phyloP scores from a whole-genome alignment of 2,329 filamentous ascomycete genomes.

The Diaporthe sp. region DNA sequence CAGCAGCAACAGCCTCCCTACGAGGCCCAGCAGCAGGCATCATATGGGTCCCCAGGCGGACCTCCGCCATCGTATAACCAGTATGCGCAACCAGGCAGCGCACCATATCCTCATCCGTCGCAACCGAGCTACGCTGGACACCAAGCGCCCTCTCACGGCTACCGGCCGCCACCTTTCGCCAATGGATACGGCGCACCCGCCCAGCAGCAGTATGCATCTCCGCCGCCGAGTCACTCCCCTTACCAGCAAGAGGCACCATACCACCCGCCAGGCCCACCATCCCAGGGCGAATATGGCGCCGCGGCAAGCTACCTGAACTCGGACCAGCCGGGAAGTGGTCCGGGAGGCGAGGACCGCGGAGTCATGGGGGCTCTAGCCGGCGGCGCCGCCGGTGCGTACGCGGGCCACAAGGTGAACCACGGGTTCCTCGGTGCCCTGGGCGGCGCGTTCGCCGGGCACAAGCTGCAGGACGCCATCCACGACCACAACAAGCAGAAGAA shows the following conservation, averaged over 20 bases:
- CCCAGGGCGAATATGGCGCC: not conserved
- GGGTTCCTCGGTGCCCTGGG: conserved; percentile 62
- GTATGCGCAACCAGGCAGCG: conserved; percentile 26
- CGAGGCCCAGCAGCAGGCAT: not conserved
- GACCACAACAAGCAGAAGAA: conserved; percentile 56
- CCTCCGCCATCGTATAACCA: conserved; percentile 29
- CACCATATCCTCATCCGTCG: conserved; percentile 20
- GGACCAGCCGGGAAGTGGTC: not conserved
- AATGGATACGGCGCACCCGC: not conserved
- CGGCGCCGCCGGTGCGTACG: conserved; percentile 60
- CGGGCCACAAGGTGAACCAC: conserved; percentile 61
- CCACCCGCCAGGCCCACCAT: conserved; percentile 3
- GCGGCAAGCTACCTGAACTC: conserved; percentile 27
- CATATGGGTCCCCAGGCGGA: not conserved
- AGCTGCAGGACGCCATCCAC: conserved; percentile 57
- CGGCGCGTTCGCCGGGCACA: conserved; percentile 60
- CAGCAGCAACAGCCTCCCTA: conserved; percentile 21
- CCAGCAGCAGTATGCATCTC: conserved; percentile 27
- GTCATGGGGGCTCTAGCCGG: conserved; percentile 61
- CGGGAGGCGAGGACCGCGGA: conserved; percentile 52
- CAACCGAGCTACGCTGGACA: conserved; percentile 22
- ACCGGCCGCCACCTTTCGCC: not conserved
- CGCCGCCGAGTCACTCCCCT: conserved; percentile 1
- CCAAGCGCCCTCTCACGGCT: not conserved
- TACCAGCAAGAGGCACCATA: conserved; percentile 27